Conservation (phyloP, 1,139 yeast genomes). For the Debaryomyces subglobosus region DNA sequence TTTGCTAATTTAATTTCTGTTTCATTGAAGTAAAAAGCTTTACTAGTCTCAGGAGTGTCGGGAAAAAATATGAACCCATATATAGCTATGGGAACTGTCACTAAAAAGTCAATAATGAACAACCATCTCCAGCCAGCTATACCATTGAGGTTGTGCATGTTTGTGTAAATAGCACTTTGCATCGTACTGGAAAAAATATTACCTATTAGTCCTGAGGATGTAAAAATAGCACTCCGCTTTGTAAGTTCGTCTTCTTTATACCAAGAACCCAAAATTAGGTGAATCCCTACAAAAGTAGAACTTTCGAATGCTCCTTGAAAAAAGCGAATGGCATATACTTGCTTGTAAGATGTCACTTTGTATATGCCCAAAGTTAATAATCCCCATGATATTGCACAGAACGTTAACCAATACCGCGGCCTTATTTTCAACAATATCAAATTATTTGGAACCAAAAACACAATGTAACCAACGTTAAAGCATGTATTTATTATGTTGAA, state of each 20-base stretch:
- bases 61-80: slow-evolving; percentile 61
- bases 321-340: slow-evolving; percentile 54
- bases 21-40: slow-evolving; percentile 32
- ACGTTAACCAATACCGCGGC: slow-evolving; percentile 58
- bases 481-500: slow-evolving; percentile 54
- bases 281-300: slow-evolving; percentile 57
- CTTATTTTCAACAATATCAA: slow-evolving; percentile 51
- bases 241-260: slow-evolving; percentile 53
- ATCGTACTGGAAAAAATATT: slow-evolving; percentile 45
- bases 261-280: slow-evolving; percentile 56
- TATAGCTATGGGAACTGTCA: slow-evolving; percentile 51
- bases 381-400: slow-evolving; percentile 60
- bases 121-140: slow-evolving; percentile 46
- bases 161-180: slow-evolving; percentile 39
- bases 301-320: slow-evolving; percentile 59
- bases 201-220: slow-evolving; percentile 56
- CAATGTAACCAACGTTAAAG: slow-evolving; percentile 61
- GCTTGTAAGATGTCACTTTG: slow-evolving; percentile 44
- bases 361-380: slow-evolving; percentile 54
- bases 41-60: slow-evolving; percentile 54
- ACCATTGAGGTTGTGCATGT: slow-evolving; percentile 34
- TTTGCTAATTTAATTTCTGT: slow-evolving; percentile 43
- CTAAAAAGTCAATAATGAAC: slow-evolving; percentile 38
- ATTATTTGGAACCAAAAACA: slow-evolving; percentile 62
- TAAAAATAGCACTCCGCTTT: slow-evolving; percentile 53